These are phyloP conservation scores for Paraconiothyrium brasiliense DNA, from an alignment of 2,329 filamentous ascomycete genomes.

Conservation along the genomic window DNA sequence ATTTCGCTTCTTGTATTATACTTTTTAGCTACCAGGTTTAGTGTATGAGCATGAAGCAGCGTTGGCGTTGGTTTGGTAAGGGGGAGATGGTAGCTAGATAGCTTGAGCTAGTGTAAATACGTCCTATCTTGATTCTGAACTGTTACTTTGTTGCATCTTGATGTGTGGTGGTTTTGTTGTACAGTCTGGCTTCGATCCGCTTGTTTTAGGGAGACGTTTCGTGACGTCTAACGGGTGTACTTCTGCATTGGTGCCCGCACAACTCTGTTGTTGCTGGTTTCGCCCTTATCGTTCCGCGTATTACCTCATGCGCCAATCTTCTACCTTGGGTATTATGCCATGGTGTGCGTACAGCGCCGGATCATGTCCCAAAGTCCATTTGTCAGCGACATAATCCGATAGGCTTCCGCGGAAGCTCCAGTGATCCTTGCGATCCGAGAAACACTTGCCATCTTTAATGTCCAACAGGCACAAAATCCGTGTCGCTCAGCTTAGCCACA, in stretches of 20 bases:
- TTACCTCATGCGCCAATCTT: background rate
- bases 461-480: constrained; percentile 7
- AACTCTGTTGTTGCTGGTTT: background rate
- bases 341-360: background rate
- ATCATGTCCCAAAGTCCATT: background rate
- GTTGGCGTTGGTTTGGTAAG: constrained; percentile 11
- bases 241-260: background rate
- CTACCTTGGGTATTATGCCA: background rate
- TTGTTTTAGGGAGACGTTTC: no score
- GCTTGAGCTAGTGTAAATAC: constrained; percentile 13
- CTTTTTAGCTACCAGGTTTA: constrained; percentile 13
- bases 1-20: constrained; percentile 12
- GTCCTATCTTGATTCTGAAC: background rate
- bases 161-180: background rate
- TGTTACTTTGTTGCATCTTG: background rate
- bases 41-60: constrained; percentile 14
- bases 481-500: constrained; percentile 16
- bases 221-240: no score
- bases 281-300: background rate
- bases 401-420: constrained; percentile 22
- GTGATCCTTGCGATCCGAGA: background rate
- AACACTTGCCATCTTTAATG: constrained; percentile 14
- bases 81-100: constrained; percentile 12
- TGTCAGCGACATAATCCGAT: constrained; percentile 12
- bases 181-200: no score